Evolutionary conservation across 2,329 filamentous ascomycete species (phyloP).

Genomic region (Didymellaceae sp.): DNA sequence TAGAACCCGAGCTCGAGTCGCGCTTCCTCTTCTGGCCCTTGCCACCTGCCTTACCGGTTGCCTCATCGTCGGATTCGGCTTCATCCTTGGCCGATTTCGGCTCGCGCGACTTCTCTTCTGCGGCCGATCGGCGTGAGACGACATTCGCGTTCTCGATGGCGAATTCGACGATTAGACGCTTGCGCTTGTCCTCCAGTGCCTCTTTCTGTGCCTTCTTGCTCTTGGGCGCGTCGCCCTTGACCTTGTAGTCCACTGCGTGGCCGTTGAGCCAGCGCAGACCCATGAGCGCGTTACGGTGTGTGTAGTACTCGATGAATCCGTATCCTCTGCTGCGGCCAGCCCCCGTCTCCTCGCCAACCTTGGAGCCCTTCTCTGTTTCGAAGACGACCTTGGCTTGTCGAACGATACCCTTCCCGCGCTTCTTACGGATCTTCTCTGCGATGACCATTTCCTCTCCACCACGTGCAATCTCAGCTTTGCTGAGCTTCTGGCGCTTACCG

Average conservation of each 20-base stretch:
- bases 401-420: conserved; percentile 85
- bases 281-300: conserved; percentile 93
- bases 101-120: conserved; percentile 63
- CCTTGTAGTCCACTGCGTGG: conserved; percentile 62
- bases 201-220: conserved; percentile 49
- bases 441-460: conserved; percentile 81
- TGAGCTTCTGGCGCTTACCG: conserved; percentile 76
- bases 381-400: conserved; percentile 95
- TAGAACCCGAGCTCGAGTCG: conserved; percentile 25
- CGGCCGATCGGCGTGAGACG: conserved; percentile 75
- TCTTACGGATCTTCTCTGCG: conserved; percentile 78
- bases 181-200: conserved; percentile 74
- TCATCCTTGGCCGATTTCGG: conserved; percentile 43
- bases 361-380: conserved; percentile 83
- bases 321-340: conserved; percentile 89
- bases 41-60: conserved; percentile 18
- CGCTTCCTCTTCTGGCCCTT: conserved; percentile 51
- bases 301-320: conserved; percentile 96
- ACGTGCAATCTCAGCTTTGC: conserved; percentile 85
- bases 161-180: conserved; percentile 92
- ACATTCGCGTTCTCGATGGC: conserved; percentile 98
- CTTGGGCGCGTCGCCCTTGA: conserved; percentile 55
- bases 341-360: conserved; percentile 77
- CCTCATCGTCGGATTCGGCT: conserved; percentile 10
- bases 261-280: conserved; percentile 93